Conservation (phyloP, 78 protist genomes). For the Dictyostelium capitatum region DNA sequence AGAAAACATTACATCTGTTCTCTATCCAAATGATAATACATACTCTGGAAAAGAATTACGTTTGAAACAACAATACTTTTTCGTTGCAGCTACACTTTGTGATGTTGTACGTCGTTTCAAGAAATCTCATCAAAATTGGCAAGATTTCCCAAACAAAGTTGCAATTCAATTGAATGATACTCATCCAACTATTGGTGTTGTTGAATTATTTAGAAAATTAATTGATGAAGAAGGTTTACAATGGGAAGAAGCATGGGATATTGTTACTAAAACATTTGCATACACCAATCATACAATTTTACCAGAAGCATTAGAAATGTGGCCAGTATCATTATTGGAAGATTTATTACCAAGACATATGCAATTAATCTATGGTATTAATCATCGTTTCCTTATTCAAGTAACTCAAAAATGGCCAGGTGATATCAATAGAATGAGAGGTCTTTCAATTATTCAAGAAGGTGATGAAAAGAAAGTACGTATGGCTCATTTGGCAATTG, state of each 20-base stretch:
- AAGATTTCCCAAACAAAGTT: constrained; percentile 65
- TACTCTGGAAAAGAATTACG: constrained; percentile 96
- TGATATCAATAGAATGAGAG: constrained; percentile 77
- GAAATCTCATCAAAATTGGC: constrained; percentile 65
- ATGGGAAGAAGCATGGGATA: constrained; percentile 95
- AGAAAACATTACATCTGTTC: constrained; percentile 94
- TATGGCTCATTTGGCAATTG: constrained; percentile 97
- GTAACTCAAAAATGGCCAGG: constrained; percentile 87
- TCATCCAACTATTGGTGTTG: constrained; percentile 96
- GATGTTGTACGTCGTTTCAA: constrained; percentile 95
- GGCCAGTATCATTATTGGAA: constrained; percentile 94
- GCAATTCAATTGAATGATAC: constrained; percentile 98
- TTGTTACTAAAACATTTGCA: constrained; percentile 86
- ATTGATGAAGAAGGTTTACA: constrained; percentile 89
- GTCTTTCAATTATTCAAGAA: constrained; percentile 95
- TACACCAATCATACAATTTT: constrained; percentile 99
- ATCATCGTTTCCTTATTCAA: constrained; percentile 85
- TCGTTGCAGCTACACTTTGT: constrained; percentile 94
- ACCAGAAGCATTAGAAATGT: constrained; percentile 98
- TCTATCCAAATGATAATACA: constrained; percentile 97
- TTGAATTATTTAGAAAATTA: constrained; percentile 92
- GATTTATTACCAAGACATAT: constrained; percentile 96
- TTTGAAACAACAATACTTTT: constrained; percentile 98
- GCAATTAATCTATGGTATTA: constrained; percentile 97
- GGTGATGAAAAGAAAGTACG: constrained; percentile 86